Evolutionary conservation across 257 asterid genomes (phyloP), one percentile per base, ranked within the genome.

Genomic region (Gentiana macrophylla): DNA sequence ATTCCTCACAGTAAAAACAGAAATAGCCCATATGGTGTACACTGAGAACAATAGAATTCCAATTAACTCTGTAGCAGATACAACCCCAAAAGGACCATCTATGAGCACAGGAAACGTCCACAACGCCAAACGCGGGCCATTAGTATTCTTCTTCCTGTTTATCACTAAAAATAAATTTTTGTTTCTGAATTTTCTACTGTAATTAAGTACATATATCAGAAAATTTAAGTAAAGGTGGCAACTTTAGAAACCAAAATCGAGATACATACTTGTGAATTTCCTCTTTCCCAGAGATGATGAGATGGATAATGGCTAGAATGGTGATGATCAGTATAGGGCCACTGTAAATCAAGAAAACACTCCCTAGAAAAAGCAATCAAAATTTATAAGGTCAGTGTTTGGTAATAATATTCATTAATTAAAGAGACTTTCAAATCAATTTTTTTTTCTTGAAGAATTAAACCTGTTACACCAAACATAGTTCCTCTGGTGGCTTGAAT

Each of bases 11-110:
- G 81, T 73, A 36, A 64, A 69, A 37, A 77, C 75, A 38, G 56
- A 41, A 64, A 79, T 45, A 5, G 94, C 89, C 94, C 95, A 89
- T 12, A 81, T 49, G 24, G 82, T 53, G 62, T 79, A 89, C 32
- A 58, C 35, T 5, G 67, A 5, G 37, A 89, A 83, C 47, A 80
- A n/a, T 32, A 73, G 34, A 12, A 89, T 79, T 24, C 89, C 95
- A 61, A 89, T 76, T 58, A 80, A 70, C 71, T 89, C 97, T 37
- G 86, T 89, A 4, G 97, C 97, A 11, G 97, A 78, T 41, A 86
- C 93, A 52, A 89, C 97, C 34, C 97, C 97, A 45, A 89, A 89
- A 10, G 95, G 90, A 10, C 95, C 95, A 35, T 83, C 84, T 51
- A 83, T 88, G 15, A 86, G 59, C 56, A 89, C 80, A 4, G 97